A percentile compares a stretch with the other conserved stretches of the same genome.
Conservation (phyloP, 352 stramenopile species). For the Hyaloperonospora brassicae region DNA sequence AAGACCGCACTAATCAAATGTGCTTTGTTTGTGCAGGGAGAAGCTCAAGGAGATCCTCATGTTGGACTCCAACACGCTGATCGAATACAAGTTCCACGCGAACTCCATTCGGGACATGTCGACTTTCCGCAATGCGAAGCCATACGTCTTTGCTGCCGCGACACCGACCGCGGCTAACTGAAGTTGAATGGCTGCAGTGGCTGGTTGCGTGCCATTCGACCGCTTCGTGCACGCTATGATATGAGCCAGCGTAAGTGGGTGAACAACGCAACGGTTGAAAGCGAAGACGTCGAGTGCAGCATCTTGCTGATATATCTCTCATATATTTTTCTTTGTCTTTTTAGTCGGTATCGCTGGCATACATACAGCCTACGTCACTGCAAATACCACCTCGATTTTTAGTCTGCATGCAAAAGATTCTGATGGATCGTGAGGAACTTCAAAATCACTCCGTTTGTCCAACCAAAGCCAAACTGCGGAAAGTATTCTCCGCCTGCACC, state of each 20-base stretch:
- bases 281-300: too few relatives aligned
- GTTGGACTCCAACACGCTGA: constrained; percentile 90
- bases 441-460: constrained; percentile 82
- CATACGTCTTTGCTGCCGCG: constrained; percentile 84
- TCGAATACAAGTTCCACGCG: constrained; percentile 93
- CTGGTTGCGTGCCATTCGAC: background rate
- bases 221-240: too few relatives aligned
- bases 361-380: too few relatives aligned
- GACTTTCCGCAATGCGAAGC: constrained; percentile 90
- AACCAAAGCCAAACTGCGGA: constrained; percentile 83
- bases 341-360: too few relatives aligned
- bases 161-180: constrained; percentile 46
- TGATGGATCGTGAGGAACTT: constrained; percentile 80
- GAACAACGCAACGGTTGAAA: too few relatives aligned
- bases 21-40: constrained; percentile 40
- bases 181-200: constrained; percentile 1
- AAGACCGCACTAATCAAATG: constrained; percentile 3
- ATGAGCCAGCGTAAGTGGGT: too few relatives aligned
- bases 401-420: constrained; percentile 39
- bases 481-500: constrained; percentile 84
- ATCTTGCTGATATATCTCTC: too few relatives aligned
- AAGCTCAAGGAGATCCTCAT: constrained; percentile 92
- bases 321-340: too few relatives aligned
- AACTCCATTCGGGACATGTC: constrained; percentile 91
- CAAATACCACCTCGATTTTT: background rate